Conservation (phyloP, 768 basidiomycete genomes). For the Clathrus columnatus region DNA sequence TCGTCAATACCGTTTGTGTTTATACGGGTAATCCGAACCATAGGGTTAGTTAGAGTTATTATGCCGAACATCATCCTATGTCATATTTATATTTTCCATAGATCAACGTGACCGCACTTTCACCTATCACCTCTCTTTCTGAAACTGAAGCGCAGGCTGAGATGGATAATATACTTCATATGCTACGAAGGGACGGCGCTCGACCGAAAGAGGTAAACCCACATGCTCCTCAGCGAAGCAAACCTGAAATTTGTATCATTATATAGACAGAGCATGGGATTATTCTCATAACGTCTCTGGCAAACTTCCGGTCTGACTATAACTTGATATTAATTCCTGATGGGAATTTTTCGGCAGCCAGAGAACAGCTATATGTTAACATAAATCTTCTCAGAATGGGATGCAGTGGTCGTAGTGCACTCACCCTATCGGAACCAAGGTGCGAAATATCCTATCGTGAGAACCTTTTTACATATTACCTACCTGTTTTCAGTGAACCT, state of each 20-base stretch:
- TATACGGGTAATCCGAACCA: conserved; percentile 70
- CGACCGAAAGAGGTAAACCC: conserved; percentile 53
- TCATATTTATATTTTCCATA: conserved; percentile 17
- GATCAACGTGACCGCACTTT: conserved; percentile 54
- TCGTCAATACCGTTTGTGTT: conserved; percentile 56
- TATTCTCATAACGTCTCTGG: conserved; percentile 76
- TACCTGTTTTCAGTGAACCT: conserved; percentile 53
- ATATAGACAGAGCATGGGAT: conserved; percentile 55
- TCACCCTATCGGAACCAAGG: conserved; percentile 74
- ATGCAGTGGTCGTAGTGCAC: conserved; percentile 66
- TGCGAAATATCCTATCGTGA: no score
- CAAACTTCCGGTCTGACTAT: conserved; percentile 81
- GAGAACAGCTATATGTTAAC: conserved; percentile 68
- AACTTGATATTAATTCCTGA: conserved; percentile 73
- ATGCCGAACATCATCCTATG: neutral
- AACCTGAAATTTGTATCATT: conserved; percentile 2
- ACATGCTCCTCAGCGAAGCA: neutral
- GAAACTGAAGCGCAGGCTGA: conserved; percentile 39
- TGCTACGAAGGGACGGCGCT: conserved; percentile 61
- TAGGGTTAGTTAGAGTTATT: conserved; percentile 37
- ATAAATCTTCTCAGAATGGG: conserved; percentile 82
- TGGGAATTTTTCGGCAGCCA: conserved; percentile 54
- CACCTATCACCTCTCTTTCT: conserved; percentile 34
- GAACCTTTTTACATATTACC: conserved; percentile 5
- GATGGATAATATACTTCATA: conserved; percentile 53